Percentiles rank a stretch among this genome's conserved stretches.
phyloP scores from a whole-genome alignment of 495 filamentous ascomycete genomes.

The Lophiotrema nucula region DNA sequence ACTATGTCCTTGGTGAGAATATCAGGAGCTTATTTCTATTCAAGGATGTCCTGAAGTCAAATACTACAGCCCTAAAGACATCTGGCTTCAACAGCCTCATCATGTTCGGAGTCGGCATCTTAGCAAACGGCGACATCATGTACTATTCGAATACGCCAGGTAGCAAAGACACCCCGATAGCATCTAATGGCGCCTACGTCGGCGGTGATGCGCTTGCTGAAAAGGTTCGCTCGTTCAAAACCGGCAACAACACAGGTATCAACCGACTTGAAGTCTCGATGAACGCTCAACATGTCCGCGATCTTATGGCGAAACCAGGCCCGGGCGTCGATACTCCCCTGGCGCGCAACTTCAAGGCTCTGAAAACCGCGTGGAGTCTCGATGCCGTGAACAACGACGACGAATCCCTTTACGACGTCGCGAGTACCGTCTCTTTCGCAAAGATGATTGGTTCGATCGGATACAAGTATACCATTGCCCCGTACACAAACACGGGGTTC shows the following conservation, averaged over 20 bases:
- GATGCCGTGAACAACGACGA: slow-evolving; percentile 21
- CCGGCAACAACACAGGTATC: slow-evolving; percentile 9
- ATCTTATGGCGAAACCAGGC: slow-evolving; percentile 10
- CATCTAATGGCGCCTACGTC: slow-evolving; percentile 7
- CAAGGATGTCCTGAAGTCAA: slow-evolving; percentile 15
- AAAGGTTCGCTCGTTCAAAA: slow-evolving; percentile 16
- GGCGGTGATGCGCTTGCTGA: slow-evolving; percentile 8
- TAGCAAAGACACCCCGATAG: slow-evolving; percentile 2
- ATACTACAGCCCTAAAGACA: slow-evolving; percentile 11
- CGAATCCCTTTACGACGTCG: slow-evolving; percentile 6
- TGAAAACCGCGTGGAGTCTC: slow-evolving; percentile 11
- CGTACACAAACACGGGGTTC: slow-evolving; percentile 10
- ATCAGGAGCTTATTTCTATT: slow-evolving; percentile 12
- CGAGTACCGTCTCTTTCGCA: slow-evolving; percentile 13
- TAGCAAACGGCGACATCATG: slow-evolving; percentile 11
- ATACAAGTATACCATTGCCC: slow-evolving; percentile 11
- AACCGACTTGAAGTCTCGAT: slow-evolving; percentile 10
- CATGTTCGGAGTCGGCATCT: slow-evolving; percentile 13
- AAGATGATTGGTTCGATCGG: slow-evolving; percentile 10
- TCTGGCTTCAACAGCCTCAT: slow-evolving; percentile 11
- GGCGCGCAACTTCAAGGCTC: not conserved
- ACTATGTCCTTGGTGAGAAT: not conserved
- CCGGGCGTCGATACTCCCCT: slow-evolving; percentile 4
- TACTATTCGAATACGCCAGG: slow-evolving; percentile 17
- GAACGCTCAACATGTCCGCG: slow-evolving; percentile 8